Base-by-base conservation (phyloP, 768 basidiomycete genomes). In the Boletus fagicola region DNA sequence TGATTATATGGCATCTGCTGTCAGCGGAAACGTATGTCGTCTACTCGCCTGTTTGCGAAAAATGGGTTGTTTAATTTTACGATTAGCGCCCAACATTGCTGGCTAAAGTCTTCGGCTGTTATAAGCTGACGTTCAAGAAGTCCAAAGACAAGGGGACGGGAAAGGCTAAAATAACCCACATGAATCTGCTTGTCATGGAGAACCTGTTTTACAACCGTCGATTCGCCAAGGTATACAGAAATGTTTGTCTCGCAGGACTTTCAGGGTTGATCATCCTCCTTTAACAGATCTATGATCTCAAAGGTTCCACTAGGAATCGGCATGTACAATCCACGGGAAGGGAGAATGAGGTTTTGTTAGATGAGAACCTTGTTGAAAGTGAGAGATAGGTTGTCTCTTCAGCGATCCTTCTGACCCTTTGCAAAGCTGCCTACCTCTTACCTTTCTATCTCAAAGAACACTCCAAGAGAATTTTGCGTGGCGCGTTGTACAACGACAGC, bases 171-270 rank as follows among this genome's bases (percentile, higher is more conserved):
- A 83, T 87, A 2, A 92, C 89, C 8, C 85, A 94, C 63, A 95
- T 98, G 92, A 97, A 97, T 66, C 78, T 99, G 22, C 76, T 98
- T 38, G 92, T 99, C 49, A 98, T 98, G 96, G 97, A 99, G 74
- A 99, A 95, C 65, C 77, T 96, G 11, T 97, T 98, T 69, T 95
- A 97, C 71, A 92, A 95, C 61, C 83, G 92, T 54, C 84, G 88
- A 12, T 96, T 98, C 66, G 86, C 88, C 4, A 92, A 89, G 80
- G 93, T 92, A 65, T n/a, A 59, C 38, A 18, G 18, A 56, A 8
- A 5, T 12, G 15, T 36, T 11, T 35, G 6, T 48, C n/a, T 55
- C 2, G 11, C 10, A 4, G 9, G 45, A 31, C 39, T 54, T 43
- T 31, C 43, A 22, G 51, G 33, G 45, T 55, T 61, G 44, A 63